Base-by-base conservation (phyloP, 1,139 yeast species). In the Zygotorulaspora mrakii region DNA sequence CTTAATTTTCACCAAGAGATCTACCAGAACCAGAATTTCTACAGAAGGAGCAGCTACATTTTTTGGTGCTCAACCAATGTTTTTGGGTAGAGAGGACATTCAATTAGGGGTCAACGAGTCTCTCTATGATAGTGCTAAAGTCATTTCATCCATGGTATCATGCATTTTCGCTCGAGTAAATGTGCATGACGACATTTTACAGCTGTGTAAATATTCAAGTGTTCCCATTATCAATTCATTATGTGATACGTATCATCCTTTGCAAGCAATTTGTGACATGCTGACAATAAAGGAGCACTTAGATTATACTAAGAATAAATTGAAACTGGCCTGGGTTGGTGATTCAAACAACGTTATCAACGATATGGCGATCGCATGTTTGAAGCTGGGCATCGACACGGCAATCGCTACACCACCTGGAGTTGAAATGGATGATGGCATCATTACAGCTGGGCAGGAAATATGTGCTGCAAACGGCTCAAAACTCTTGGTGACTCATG, bases 11-110 rank as follows among this genome's bases (percentile, higher is more conserved):
- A 75, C 88, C 44, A 91, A 91, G 63, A 77, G 98, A 64, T 85
- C 96, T 7, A 91, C 98, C 21, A 77, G 98, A 66, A 91, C 98
- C 24, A 78, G 98, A 64, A 78, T 91, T 30, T 87, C 96, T 30
- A 76, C 91, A 3, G 98, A 91, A 64, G 97, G 95, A 38, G 98
- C 98, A 3, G 86, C 89, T 11, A 74, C 87, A 1, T 89, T 82
- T 60, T 83, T 91, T 50, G 98, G 98, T 13, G 98, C 94, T 5
- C 94, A 82, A 52, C 96, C 98, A 10, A 84, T 91, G 94, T 91
- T 91, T 58, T 72, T 91, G 50, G 97, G 98, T 39, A 86, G 83
- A 55, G 96, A 89, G 53, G 98, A 91, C 57, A 91, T 91, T 57
- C 98, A 91, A 66, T 71, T 91, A 44, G 98, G 98, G 52, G 91